A percentile compares a stretch with the other conserved stretches of the same genome.
Evolutionary conservation across 305 asterid species (phyloP).

Genomic region (Fraxinus albicans): DNA sequence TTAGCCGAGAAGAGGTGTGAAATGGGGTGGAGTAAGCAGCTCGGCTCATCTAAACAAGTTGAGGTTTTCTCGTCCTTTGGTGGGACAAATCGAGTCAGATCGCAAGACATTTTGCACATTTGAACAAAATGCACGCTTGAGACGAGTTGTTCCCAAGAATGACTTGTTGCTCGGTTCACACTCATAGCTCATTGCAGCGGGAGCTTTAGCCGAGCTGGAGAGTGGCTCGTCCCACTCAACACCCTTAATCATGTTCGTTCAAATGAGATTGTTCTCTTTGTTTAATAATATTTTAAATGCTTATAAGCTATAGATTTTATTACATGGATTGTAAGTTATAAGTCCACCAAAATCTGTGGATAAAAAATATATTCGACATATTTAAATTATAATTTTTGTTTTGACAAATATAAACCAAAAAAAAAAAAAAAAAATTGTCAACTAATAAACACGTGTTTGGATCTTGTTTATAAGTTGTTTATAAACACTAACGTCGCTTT

Average conservation of each 20-base stretch:
- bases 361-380: background rate
- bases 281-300: too few species aligned
- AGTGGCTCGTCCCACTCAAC: background rate
- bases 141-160: background rate
- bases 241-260: background rate
- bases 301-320: background rate
- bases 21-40: background rate
- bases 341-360: background rate
- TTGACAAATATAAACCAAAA: background rate
- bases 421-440: too few species aligned
- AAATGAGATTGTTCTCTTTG: background rate
- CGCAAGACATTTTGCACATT: background rate
- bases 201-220: background rate
- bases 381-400: too few species aligned
- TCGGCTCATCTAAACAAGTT: background rate
- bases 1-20: too few species aligned
- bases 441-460: background rate
- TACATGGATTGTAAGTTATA: background rate
- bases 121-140: background rate
- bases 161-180: background rate
- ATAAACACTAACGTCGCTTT: background rate
- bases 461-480: background rate
- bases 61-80: background rate
- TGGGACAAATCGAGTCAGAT: background rate
- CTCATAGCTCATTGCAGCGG: background rate